Conservation (phyloP, 345 rosid genomes). For the Kernera saxatilis region DNA sequence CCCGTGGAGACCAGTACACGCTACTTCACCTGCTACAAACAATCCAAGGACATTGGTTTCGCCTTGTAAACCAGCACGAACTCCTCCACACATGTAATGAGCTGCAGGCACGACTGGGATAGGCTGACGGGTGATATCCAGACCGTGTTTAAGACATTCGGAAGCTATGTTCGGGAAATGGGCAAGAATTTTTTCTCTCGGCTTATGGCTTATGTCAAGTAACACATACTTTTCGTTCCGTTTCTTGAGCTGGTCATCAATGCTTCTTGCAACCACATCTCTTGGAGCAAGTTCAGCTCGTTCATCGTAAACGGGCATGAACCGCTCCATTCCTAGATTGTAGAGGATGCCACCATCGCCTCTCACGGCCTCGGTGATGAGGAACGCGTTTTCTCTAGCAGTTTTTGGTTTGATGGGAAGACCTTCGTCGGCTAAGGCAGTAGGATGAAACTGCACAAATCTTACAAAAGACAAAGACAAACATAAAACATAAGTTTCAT, state of each 20-base stretch:
- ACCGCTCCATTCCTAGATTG: slow-evolving; percentile 73
- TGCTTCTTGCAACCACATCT: slow-evolving; percentile 94
- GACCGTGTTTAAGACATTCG: slow-evolving; percentile 70
- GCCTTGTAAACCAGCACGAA: slow-evolving; percentile 84
- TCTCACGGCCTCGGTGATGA: slow-evolving; percentile 81
- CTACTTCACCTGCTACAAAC: slow-evolving; percentile 97
- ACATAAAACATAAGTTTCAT: not conserved
- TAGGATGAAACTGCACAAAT: slow-evolving; percentile 98
- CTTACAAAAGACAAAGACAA: slow-evolving; percentile 36
- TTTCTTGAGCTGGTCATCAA: slow-evolving; percentile 87
- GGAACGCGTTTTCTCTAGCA: slow-evolving; percentile 82
- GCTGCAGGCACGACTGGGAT: slow-evolving; percentile 96
- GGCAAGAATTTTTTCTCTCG: slow-evolving; percentile 70
- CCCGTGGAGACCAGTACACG: slow-evolving; percentile 94
- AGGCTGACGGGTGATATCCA: slow-evolving; percentile 72
- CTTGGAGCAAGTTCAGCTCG: slow-evolving; percentile 97
- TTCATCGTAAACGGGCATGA: slow-evolving; percentile 83
- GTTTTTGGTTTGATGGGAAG: slow-evolving; percentile 64
- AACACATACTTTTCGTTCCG: slow-evolving; percentile 72
- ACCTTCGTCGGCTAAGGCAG: slow-evolving; percentile 96
- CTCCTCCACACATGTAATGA: slow-evolving; percentile 98
- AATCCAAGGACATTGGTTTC: slow-evolving; percentile 86
- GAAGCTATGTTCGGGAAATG: slow-evolving; percentile 96
- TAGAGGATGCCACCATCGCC: slow-evolving; percentile 96
- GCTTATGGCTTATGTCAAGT: slow-evolving; percentile 85